phyloP scores from a whole-genome alignment of 169 alveolate genomes.

The Eimeria tenella region DNA sequence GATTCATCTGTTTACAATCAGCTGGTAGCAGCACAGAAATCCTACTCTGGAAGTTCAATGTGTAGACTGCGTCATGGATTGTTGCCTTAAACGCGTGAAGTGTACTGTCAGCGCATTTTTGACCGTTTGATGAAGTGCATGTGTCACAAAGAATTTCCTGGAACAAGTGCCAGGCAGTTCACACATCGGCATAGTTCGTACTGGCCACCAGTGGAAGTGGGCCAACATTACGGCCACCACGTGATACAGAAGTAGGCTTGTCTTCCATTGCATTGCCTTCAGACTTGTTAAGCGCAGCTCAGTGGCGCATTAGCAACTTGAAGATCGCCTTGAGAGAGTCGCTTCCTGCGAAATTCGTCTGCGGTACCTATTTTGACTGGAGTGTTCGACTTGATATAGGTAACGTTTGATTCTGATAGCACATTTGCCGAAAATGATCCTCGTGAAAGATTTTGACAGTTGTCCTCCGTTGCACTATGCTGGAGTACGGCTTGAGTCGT shows the following conservation, averaged over 20 bases:
- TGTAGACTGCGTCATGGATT: neutral
- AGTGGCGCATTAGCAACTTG: constrained; percentile 60
- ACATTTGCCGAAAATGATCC: neutral
- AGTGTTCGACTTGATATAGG: constrained; percentile 81
- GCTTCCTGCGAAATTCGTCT: constrained; percentile 69
- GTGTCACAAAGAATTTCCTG: no score
- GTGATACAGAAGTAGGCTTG: no score
- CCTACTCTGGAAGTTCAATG: neutral
- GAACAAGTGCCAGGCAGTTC: no score
- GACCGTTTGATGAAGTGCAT: no score
- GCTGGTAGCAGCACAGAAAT: neutral
- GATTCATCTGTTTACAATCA: no score
- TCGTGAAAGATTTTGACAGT: neutral
- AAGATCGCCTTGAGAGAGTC: constrained; percentile 38
- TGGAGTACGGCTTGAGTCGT: no score
- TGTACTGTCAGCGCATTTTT: no score
- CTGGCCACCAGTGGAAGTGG: no score
- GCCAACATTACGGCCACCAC: no score
- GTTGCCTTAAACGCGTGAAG: no score
- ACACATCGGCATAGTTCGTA: no score
- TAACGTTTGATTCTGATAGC: neutral
- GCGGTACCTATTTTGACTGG: constrained; percentile 81
- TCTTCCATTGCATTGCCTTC: neutral
- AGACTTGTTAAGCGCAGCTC: constrained; percentile 39
- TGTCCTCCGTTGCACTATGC: neutral